Evolutionary conservation across 2,329 filamentous ascomycete species (phyloP).

Genomic region (Calonectria multiphialidica): DNA sequence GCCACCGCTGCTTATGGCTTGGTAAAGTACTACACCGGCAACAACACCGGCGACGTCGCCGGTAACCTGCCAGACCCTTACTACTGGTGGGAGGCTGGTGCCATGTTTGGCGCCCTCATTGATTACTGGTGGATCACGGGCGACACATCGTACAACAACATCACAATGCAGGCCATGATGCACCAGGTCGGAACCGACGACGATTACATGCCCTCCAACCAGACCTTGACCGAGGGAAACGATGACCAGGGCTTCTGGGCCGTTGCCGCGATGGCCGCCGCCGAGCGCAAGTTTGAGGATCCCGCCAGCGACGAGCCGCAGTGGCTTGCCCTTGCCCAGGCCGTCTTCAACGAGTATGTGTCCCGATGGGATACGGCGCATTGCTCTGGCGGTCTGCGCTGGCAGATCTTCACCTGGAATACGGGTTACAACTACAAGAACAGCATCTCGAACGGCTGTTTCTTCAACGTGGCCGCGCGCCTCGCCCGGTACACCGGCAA

Average conservation of each 20-base stretch:
- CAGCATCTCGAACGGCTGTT: slow-evolving; percentile 76
- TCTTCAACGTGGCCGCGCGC: slow-evolving; percentile 77
- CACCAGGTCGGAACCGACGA: slow-evolving; percentile 70
- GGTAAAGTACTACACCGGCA: slow-evolving; percentile 66
- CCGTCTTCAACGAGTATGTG: slow-evolving; percentile 84
- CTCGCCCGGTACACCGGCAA: slow-evolving; percentile 85
- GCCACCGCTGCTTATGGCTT: slow-evolving; percentile 60
- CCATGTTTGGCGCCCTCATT: slow-evolving; percentile 77
- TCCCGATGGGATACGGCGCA: slow-evolving; percentile 73
- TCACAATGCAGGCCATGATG: slow-evolving; percentile 68
- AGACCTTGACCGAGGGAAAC: slow-evolving; percentile 73
- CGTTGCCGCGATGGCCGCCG: slow-evolving; percentile 82
- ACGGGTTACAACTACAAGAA: slow-evolving; percentile 78
- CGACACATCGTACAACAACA: slow-evolving; percentile 73
- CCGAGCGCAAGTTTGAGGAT: slow-evolving; percentile 81
- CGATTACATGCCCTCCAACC: slow-evolving; percentile 77
- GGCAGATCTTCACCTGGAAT: slow-evolving; percentile 88
- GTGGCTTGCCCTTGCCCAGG: slow-evolving; percentile 82
- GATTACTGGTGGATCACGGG: slow-evolving; percentile 81
- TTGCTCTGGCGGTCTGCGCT: slow-evolving; percentile 82
- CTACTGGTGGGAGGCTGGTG: slow-evolving; percentile 83
- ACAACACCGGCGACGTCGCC: slow-evolving; percentile 68
- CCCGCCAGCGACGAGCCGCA: slow-evolving; percentile 72
- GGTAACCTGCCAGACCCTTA: slow-evolving; percentile 72
- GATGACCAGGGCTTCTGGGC: slow-evolving; percentile 89